These are phyloP conservation scores for Coemansia sp. DNA, from an alignment of 192 early-diverging fungal species.

Conservation along the genomic window DNA sequence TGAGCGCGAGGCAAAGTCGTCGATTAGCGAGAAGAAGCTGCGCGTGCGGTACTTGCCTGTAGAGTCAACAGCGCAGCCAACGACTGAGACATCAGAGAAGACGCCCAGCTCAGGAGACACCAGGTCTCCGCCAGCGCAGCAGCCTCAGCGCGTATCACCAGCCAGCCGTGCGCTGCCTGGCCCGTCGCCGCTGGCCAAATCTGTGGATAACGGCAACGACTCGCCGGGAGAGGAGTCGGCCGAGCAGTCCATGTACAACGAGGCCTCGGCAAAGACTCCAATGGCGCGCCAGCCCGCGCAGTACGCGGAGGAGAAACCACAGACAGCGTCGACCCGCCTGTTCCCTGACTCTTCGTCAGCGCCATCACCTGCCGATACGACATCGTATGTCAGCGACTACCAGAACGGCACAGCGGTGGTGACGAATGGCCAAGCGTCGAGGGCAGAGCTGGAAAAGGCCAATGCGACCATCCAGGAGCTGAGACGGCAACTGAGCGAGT, in stretches of 20 bases:
- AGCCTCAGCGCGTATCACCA: slow-evolving; percentile 15
- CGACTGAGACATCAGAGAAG: not conserved
- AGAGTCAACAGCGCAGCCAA: slow-evolving; percentile 42
- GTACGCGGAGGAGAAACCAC: not conserved
- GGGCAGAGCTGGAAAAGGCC: slow-evolving; percentile 46
- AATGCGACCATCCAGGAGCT: slow-evolving; percentile 40
- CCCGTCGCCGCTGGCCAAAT: slow-evolving; percentile 32
- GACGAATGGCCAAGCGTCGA: slow-evolving; percentile 21
- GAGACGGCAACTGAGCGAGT: slow-evolving; percentile 39
- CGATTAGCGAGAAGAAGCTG: slow-evolving; percentile 70
- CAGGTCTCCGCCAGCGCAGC: slow-evolving; percentile 3
- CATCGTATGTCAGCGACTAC: slow-evolving; percentile 11
- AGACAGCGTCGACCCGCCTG: slow-evolving; percentile 23
- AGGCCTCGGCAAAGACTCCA: not conserved
- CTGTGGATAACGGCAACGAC: slow-evolving; percentile 17
- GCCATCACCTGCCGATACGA: slow-evolving; percentile 16
- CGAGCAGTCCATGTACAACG: not conserved
- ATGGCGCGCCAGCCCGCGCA: not conserved
- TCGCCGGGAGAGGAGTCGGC: not conserved
- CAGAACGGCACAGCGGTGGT: not conserved
- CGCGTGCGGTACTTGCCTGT: slow-evolving; percentile 52
- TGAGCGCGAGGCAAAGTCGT: slow-evolving; percentile 61
- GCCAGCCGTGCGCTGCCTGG: slow-evolving; percentile 23
- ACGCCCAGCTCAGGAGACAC: slow-evolving; percentile 2
- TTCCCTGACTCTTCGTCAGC: slow-evolving; percentile 35